These are phyloP conservation scores for Russula ochroleuca DNA, from an alignment of 768 basidiomycete species.

Conservation along the genomic window DNA sequence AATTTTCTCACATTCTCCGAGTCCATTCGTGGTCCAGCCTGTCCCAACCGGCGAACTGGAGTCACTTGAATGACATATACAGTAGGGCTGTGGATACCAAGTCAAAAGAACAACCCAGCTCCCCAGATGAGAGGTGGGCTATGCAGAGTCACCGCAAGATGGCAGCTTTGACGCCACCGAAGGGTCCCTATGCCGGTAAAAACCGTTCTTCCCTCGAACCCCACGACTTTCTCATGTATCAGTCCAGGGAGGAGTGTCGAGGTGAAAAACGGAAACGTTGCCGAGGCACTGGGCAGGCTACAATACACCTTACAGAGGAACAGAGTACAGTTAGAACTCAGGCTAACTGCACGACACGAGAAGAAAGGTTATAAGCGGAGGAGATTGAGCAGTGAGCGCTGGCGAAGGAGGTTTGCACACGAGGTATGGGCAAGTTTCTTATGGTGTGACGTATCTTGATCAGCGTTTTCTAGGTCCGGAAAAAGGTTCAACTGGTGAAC, in stretches of 20 bases:
- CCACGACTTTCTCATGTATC: conserved; percentile 13
- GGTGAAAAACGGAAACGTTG: conserved; percentile 44
- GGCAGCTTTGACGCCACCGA: not conserved
- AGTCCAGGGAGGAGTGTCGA: conserved; percentile 56
- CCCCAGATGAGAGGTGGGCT: conserved; percentile 18
- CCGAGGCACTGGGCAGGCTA: conserved; percentile 46
- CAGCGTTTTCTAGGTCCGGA: conserved; percentile 58
- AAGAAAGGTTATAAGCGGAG: conserved; percentile 78
- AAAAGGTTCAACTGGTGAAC: conserved; percentile 75
- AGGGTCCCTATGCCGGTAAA: conserved; percentile 23
- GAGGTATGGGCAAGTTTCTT: conserved; percentile 48
- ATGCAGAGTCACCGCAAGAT: conserved; percentile 15
- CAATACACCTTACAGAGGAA: conserved; percentile 52
- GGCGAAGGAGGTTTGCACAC: conserved; percentile 74
- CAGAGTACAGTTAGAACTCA: conserved; percentile 48
- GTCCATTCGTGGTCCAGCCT: not conserved
- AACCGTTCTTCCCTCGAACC: not conserved
- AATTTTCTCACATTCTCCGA: not conserved
- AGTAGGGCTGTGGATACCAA: not conserved
- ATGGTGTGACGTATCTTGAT: conserved; percentile 23
- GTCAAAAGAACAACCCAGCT: not conserved
- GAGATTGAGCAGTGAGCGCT: conserved; percentile 68
- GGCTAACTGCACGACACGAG: conserved; percentile 60
- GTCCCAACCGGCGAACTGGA: conserved; percentile 16
- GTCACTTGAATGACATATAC: conserved; percentile 17